phyloP scores from a whole-genome alignment of 805 yeast genomes.

The Candida anglica region DNA sequence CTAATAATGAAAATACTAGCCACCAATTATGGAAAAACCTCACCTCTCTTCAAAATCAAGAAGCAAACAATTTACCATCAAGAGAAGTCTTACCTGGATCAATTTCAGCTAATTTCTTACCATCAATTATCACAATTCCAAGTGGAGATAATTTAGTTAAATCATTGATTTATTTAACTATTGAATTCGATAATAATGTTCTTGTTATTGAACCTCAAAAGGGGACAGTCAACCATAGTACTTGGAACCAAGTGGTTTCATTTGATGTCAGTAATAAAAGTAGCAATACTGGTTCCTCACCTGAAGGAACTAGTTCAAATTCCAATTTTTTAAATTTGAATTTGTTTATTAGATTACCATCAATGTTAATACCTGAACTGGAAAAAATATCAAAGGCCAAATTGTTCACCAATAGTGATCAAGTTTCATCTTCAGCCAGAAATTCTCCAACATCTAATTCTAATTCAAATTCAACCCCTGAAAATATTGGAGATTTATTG shows the following conservation, averaged over 20 bases:
- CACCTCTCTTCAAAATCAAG: conserved; percentile 9
- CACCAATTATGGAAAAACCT: conserved; percentile 31
- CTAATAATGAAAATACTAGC: conserved; percentile 26
- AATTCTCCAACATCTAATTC: not conserved
- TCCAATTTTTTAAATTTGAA: conserved; percentile 66
- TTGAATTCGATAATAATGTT: conserved; percentile 94
- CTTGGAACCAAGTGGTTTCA: conserved; percentile 84
- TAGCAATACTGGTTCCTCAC: conserved; percentile 31
- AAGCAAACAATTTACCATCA: conserved; percentile 11
- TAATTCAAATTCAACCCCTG: conserved; percentile 10
- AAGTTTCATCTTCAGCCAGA: conserved; percentile 5
- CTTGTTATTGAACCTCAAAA: conserved; percentile 82
- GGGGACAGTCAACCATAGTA: conserved; percentile 74
- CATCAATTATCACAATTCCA: conserved; percentile 54
- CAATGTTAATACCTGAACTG: conserved; percentile 47
- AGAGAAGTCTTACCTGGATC: conserved; percentile 25
- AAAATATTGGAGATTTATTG: conserved; percentile 60
- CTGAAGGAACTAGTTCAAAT: conserved; percentile 13
- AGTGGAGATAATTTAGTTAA: conserved; percentile 49
- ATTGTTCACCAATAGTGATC: conserved; percentile 24
- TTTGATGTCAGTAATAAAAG: conserved; percentile 67
- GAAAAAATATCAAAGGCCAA: conserved; percentile 25
- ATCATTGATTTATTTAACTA: conserved; percentile 75
- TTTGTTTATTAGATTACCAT: conserved; percentile 75
- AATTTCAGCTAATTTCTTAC: conserved; percentile 38